Conservation (phyloP, 176 grass and related monocot species). For the Ensete glaucum region DNA sequence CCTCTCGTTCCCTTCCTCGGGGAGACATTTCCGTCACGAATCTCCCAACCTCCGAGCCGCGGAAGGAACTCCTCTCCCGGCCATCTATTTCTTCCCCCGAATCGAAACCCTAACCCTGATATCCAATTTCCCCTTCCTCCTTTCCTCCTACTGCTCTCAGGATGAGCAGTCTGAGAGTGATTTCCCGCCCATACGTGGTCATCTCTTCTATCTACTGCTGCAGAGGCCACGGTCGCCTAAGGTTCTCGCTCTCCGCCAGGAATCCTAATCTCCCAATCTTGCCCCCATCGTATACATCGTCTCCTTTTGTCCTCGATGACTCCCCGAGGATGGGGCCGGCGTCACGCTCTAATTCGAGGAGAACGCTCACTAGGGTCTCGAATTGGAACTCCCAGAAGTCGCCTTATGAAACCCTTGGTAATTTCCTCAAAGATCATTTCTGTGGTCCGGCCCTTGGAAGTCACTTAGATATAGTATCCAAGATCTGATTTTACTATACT, state of each 20-base stretch:
- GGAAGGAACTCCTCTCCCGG: neutral
- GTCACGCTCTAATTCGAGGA: constrained; percentile 29
- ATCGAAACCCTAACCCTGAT: neutral
- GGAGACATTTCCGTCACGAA: constrained; percentile 3
- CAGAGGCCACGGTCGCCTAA: constrained; percentile 22
- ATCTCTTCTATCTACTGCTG: constrained; percentile 47
- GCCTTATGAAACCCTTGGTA: constrained; percentile 91
- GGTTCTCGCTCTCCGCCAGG: constrained; percentile 24
- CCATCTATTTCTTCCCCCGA: neutral
- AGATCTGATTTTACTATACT: too few relatives aligned
- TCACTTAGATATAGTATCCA: too few relatives aligned
- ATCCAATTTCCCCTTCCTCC: neutral
- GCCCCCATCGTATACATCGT: constrained; percentile 30
- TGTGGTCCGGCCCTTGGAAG: neutral
- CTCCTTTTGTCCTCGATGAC: constrained; percentile 55
- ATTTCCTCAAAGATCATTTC: neutral
- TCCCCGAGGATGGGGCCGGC: constrained; percentile 33
- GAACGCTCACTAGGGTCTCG: constrained; percentile 57
- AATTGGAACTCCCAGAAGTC: constrained; percentile 93
- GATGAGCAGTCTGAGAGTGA: constrained; percentile 58
- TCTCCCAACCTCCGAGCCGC: constrained; percentile 1
- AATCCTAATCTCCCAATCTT: constrained; percentile 21
- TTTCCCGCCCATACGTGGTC: constrained; percentile 19
- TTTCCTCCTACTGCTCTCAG: neutral
- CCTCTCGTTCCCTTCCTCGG: neutral